These are phyloP conservation scores for Aspergillus fijiensis DNA, from an alignment of 2,329 filamentous ascomycete species.

Conservation along the genomic window DNA sequence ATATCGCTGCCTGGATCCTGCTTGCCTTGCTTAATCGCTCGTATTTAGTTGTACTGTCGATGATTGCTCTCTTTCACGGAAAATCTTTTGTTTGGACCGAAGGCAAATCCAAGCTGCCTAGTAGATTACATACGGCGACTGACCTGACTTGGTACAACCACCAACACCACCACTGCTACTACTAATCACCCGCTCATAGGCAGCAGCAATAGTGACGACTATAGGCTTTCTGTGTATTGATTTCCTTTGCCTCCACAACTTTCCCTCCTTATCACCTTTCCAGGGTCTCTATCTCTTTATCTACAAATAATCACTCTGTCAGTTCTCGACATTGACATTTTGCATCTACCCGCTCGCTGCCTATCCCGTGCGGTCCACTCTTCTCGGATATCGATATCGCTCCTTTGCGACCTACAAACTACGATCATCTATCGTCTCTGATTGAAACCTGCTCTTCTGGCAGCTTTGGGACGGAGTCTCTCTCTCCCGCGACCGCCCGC, in stretches of 20 bases:
- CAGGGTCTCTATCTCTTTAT: not conserved
- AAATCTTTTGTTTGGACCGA: constrained; percentile 9
- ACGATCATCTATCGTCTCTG: not conserved
- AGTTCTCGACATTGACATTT: constrained; percentile 1
- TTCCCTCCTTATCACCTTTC: constrained; percentile 4
- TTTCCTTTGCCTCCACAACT: not conserved
- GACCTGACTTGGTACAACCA: not conserved
- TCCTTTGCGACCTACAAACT: not conserved
- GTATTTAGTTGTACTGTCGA: not conserved
- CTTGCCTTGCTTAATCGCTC: not conserved
- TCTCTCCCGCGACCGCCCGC: constrained; percentile 10
- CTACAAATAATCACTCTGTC: not conserved
- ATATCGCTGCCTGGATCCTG: constrained; percentile 16
- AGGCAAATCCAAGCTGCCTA: constrained; percentile 6
- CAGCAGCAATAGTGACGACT: constrained; percentile 18
- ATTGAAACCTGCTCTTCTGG: not conserved
- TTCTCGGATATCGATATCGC: not conserved
- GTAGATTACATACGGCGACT: no score
- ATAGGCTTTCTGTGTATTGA: constrained; percentile 1
- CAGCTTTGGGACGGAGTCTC: not conserved
- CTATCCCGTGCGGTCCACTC: not conserved
- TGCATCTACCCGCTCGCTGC: not conserved
- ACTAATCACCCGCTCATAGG: constrained; percentile 12
- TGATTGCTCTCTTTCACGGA: constrained; percentile 5
- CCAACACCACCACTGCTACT: not conserved